Conservation (phyloP, 495 filamentous ascomycete species). For the Penicillium arizonense region DNA sequence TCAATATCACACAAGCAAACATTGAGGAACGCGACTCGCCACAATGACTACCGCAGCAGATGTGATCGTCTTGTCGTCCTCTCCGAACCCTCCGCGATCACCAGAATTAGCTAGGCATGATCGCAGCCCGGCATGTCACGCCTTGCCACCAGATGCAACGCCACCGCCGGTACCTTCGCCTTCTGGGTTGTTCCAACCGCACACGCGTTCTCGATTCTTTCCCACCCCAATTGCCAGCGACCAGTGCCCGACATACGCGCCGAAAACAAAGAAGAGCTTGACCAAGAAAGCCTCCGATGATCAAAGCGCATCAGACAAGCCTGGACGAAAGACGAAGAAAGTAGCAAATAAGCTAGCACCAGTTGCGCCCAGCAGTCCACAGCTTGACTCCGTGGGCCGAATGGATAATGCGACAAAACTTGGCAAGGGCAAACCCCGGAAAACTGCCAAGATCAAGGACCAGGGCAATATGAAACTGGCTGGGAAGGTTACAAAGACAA, state of each 20-base stretch:
- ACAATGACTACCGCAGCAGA: constrained; percentile 33
- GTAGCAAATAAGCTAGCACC: constrained; percentile 7
- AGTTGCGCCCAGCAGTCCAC: neutral
- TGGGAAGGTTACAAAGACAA: constrained; percentile 35
- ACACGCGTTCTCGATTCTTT: constrained; percentile 32
- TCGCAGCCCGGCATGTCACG: constrained; percentile 8
- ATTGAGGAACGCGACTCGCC: constrained; percentile 8
- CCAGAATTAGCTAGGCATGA: constrained; percentile 12
- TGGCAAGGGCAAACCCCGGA: constrained; percentile 18
- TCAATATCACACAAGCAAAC: constrained; percentile 1
- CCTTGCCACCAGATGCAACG: constrained; percentile 23
- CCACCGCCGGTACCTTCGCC: constrained; percentile 34
- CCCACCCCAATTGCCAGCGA: constrained; percentile 5
- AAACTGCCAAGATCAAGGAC: constrained; percentile 18
- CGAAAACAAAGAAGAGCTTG: constrained; percentile 7
- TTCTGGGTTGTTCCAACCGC: constrained; percentile 30
- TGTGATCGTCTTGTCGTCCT: constrained; percentile 42
- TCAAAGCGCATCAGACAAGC: constrained; percentile 8
- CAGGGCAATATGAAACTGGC: constrained; percentile 33
- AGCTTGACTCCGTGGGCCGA: neutral
- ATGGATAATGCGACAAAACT: constrained; percentile 20
- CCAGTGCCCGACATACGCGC: neutral
- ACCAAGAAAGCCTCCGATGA: constrained; percentile 10
- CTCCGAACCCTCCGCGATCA: constrained; percentile 29
- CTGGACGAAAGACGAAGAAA: constrained; percentile 19